Conservation (phyloP, 106 monocot genomes). For the Phalaenopsis equestris region DNA sequence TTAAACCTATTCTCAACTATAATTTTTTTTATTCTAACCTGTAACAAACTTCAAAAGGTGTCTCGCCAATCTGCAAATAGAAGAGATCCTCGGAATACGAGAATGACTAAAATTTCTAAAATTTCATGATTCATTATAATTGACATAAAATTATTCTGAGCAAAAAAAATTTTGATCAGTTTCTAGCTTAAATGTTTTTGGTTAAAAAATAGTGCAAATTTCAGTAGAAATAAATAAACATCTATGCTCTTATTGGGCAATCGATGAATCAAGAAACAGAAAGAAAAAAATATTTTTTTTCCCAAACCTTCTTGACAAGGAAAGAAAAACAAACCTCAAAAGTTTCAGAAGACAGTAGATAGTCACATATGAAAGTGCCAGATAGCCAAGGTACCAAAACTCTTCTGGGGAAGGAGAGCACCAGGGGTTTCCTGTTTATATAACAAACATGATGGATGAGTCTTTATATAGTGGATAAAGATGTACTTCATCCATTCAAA, state of each 20-base stretch:
- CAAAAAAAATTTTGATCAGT: no score
- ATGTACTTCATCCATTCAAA: background rate
- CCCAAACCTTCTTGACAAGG: background rate
- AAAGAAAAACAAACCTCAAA: constrained; percentile 42
- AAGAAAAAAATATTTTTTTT: background rate
- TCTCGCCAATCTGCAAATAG: no score
- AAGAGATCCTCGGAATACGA: no score
- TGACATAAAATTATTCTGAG: no score
- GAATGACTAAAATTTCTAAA: no score
- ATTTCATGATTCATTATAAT: no score
- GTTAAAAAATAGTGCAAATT: background rate
- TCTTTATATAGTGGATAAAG: background rate
- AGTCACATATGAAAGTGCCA: constrained; percentile 58
- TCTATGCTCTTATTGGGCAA: background rate
- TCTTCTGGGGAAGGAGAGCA: constrained; percentile 64
- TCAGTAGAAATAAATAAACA: background rate
- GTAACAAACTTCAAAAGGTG: no score
- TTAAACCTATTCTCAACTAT: no score
- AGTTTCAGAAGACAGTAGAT: constrained; percentile 62
- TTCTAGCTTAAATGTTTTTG: background rate
- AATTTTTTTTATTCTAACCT: no score
- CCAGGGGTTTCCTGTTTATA: constrained; percentile 33
- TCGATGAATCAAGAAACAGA: background rate
- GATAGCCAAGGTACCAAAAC: constrained; percentile 61
- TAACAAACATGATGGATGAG: constrained; percentile 3